A percentile compares a stretch with the other conserved stretches of the same genome.
Evolutionary conservation across 768 basidiomycete genomes (phyloP).

Genomic region (Boletus patriciae): DNA sequence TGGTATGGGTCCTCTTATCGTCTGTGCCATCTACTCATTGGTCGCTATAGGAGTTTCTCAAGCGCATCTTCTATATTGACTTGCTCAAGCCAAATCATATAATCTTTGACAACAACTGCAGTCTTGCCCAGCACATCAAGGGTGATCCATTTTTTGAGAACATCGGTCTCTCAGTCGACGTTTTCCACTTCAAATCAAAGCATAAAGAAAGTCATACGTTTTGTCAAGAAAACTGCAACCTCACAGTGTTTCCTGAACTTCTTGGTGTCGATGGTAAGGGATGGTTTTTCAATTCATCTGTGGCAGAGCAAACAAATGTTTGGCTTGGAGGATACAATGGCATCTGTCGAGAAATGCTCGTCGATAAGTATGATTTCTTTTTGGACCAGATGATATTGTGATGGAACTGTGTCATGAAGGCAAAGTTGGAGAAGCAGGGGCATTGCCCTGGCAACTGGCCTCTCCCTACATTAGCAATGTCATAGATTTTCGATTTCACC

Average conservation of each 20-base stretch:
- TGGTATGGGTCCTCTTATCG: no score
- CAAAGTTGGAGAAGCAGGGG: background rate
- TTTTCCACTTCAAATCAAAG: slow-evolving; percentile 40
- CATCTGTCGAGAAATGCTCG: slow-evolving; percentile 38
- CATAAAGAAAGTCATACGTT: slow-evolving; percentile 29
- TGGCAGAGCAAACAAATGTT: slow-evolving; percentile 35
- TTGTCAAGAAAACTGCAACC: slow-evolving; percentile 35
- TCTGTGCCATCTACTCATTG: no score
- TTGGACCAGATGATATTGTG: background rate
- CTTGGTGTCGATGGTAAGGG: slow-evolving; percentile 6
- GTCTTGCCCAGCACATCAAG: no score
- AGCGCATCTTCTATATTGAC: background rate
- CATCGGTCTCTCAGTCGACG: slow-evolving; percentile 35
- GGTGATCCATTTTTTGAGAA: no score
- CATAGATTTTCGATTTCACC: no score
- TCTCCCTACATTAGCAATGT: no score
- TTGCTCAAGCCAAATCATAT: no score
- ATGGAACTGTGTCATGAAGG: slow-evolving; percentile 10
- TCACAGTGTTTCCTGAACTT: slow-evolving; percentile 30
- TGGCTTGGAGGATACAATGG: slow-evolving; percentile 41
- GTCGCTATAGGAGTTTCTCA: no score
- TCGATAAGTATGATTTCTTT: slow-evolving; percentile 17
- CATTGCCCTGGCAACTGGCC: slow-evolving; percentile 2
- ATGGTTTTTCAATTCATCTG: slow-evolving; percentile 40
- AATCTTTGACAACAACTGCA: no score